Conservation (phyloP, 306 rosid species). For the Vigna angularis region DNA sequence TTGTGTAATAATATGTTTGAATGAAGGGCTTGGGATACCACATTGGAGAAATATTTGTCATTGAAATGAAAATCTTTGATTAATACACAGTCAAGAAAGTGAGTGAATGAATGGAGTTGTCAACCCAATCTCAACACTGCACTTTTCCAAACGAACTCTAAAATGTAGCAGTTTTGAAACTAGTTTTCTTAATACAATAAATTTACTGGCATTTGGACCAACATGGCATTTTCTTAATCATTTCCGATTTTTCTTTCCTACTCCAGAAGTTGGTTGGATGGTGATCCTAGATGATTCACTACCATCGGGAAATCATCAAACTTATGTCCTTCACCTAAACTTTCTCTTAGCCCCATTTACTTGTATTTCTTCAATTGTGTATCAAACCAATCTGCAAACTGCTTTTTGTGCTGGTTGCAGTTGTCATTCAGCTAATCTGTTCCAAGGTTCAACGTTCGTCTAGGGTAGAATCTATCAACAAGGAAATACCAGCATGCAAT, state of each 20-base stretch:
- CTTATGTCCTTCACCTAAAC: not conserved
- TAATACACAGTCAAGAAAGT: not conserved
- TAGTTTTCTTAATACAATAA: not conserved
- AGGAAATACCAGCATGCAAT: slow-evolving; percentile 17
- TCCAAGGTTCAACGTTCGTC: slow-evolving; percentile 1
- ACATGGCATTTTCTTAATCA: not conserved
- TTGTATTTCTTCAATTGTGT: not conserved
- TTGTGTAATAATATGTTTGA: not conserved
- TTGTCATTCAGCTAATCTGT: slow-evolving; percentile 3
- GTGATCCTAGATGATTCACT: not conserved
- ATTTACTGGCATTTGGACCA: not conserved
- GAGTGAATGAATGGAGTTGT: not conserved
- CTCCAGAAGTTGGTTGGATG: slow-evolving; percentile 1
- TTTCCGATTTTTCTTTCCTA: not conserved
- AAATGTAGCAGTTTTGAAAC: not conserved
- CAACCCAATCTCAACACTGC: not conserved
- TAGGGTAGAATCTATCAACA: slow-evolving; percentile 10
- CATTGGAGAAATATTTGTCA: not conserved
- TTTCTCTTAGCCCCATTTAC: not conserved
- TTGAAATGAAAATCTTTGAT: slow-evolving; percentile 20
- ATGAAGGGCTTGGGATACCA: not conserved
- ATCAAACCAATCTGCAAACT: slow-evolving; percentile 26
- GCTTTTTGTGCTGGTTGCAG: not conserved
- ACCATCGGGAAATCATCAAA: slow-evolving; percentile 12
- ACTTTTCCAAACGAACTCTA: slow-evolving; percentile 7